Conservation (phyloP, 1,284 basidiomycete genomes). For the Papiliotrema terrestris region DNA sequence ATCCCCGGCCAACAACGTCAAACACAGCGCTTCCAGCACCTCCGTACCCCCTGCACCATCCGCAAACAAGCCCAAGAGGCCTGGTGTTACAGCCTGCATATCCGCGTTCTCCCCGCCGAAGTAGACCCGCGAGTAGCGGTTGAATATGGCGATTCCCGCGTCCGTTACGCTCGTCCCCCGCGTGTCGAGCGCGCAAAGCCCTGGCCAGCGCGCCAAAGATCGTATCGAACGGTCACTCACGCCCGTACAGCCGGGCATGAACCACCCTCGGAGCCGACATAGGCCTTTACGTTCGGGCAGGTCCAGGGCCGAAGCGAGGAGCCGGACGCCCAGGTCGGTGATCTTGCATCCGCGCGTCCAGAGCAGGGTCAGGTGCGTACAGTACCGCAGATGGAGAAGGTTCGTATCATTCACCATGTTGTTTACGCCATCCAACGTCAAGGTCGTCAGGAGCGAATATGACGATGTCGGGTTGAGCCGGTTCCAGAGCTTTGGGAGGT, state of each 20-base stretch:
- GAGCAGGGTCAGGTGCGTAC: conserved; percentile 33
- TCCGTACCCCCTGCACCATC: conserved; percentile 9
- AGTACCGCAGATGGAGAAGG: conserved; percentile 25
- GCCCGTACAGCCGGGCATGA: conserved; percentile 15
- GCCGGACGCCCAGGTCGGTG: conserved; percentile 30
- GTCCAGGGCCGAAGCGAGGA: conserved; percentile 26
- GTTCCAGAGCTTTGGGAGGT: conserved; percentile 25
- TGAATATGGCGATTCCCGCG: conserved; percentile 25
- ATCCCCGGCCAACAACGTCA: conserved; percentile 20
- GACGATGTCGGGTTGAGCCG: neutral
- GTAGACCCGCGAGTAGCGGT: conserved; percentile 16
- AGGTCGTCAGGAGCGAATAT: conserved; percentile 31
- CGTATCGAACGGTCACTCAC: conserved; percentile 30
- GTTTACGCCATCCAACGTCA: conserved; percentile 27
- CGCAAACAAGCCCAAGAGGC: conserved; percentile 28
- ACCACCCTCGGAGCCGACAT: conserved; percentile 31
- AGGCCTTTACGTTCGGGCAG: conserved; percentile 19
- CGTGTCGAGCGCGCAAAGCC: conserved; percentile 31
- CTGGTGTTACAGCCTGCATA: conserved; percentile 32
- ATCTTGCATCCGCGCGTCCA: conserved; percentile 31
- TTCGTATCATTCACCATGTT: conserved; percentile 23
- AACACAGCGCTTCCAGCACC: conserved; percentile 22
- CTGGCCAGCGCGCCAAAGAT: conserved; percentile 34
- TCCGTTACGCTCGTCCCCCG: conserved; percentile 38
- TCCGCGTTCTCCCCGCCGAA: conserved; percentile 25